Percentiles rank a stretch among this genome's conserved stretches.
These are phyloP conservation scores for Xerocomellus chrysenteron DNA, from an alignment of 768 basidiomycete genomes.

Conservation along the genomic window DNA sequence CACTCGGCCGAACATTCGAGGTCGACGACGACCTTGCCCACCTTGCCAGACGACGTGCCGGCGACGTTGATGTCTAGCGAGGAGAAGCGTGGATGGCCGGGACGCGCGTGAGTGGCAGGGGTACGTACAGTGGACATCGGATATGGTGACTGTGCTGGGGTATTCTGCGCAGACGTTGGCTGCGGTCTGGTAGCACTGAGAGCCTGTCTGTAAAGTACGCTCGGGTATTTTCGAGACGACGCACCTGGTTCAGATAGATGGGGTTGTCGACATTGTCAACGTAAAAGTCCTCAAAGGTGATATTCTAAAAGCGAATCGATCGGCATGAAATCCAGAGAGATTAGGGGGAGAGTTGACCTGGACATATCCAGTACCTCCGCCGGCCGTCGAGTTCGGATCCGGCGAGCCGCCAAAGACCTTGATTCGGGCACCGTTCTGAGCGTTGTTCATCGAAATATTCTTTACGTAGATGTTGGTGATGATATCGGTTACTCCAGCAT, in stretches of 20 bases:
- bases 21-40: slow-evolving; percentile 40
- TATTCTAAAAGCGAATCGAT: slow-evolving; percentile 9
- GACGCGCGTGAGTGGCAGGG: neutral
- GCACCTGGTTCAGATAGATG: slow-evolving; percentile 39
- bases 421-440: slow-evolving; percentile 51
- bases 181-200: slow-evolving; percentile 39
- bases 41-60: slow-evolving; percentile 42
- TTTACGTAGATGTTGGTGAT: slow-evolving; percentile 43
- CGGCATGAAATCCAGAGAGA: neutral
- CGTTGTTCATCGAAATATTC: slow-evolving; percentile 45
- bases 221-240: neutral
- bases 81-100: neutral
- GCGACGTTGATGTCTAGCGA: slow-evolving; percentile 37
- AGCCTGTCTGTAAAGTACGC: neutral
- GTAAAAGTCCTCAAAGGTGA: slow-evolving; percentile 26
- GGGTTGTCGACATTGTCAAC: slow-evolving; percentile 43
- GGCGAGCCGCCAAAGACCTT: slow-evolving; percentile 50
- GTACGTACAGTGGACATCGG: slow-evolving; percentile 41
- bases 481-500: slow-evolving; percentile 41
- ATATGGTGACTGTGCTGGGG: slow-evolving; percentile 38
- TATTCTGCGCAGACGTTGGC: slow-evolving; percentile 37
- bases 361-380: slow-evolving; percentile 45
- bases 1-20: slow-evolving; percentile 42
- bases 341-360: slow-evolving; percentile 20
- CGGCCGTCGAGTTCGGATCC: slow-evolving; percentile 36